Conservation (phyloP, 371 early-diverging fungal species). For the Actinomortierella ambigua region DNA sequence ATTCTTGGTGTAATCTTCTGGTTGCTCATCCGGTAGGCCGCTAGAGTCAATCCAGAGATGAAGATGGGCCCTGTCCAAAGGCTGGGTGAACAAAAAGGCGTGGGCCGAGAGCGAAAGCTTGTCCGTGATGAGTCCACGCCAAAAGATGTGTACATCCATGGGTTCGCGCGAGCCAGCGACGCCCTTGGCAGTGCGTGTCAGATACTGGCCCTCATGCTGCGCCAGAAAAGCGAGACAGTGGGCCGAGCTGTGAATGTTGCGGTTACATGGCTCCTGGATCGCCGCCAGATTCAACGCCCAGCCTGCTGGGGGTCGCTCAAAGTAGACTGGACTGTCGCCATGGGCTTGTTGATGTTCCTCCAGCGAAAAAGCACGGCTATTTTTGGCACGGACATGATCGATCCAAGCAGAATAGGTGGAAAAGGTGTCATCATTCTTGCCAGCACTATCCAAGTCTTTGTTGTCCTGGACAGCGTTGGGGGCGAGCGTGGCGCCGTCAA, state of each 20-base stretch:
- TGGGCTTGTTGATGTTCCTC: background rate
- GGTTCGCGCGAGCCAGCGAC: background rate
- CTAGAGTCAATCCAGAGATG: conserved; percentile 43
- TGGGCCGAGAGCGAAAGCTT: conserved; percentile 28
- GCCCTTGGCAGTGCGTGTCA: conserved; percentile 7
- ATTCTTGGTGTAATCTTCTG: conserved; percentile 31
- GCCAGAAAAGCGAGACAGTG: conserved; percentile 22
- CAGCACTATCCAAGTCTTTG: conserved; percentile 4
- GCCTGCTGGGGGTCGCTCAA: conserved; percentile 19
- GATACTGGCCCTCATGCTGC: conserved; percentile 20
- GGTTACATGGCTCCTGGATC: conserved; percentile 20
- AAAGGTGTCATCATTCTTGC: background rate
- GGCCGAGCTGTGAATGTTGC: conserved; percentile 28
- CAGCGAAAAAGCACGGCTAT: background rate
- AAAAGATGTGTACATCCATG: conserved; percentile 44
- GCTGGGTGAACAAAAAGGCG: conserved; percentile 42
- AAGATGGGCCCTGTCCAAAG: conserved; percentile 22
- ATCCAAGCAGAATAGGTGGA: background rate
- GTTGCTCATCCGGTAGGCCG: conserved; percentile 21
- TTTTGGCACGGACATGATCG: conserved; percentile 13
- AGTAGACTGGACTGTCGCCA: background rate
- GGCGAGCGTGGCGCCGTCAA: background rate
- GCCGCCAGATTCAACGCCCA: conserved; percentile 31
- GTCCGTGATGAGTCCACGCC: conserved; percentile 41
- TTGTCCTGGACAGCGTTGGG: background rate